A percentile compares a stretch with the other conserved stretches of the same genome.
Conservation (phyloP, 2,329 filamentous ascomycete genomes). For the Apiospora malaysiana region DNA sequence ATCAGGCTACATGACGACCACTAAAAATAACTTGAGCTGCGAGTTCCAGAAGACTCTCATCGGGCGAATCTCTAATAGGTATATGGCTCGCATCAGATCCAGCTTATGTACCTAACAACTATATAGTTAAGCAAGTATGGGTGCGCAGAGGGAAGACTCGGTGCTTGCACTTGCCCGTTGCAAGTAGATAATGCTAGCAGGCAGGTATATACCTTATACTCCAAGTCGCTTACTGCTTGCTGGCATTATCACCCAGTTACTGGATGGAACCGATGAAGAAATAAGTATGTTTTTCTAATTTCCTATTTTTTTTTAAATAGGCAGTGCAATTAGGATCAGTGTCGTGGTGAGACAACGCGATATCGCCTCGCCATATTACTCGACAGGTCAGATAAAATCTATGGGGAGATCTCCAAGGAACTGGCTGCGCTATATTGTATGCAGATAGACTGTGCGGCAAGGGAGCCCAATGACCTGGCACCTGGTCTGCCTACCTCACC, state of each 20-base stretch:
- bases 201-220: neutral
- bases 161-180: neutral
- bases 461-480: no score
- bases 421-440: neutral
- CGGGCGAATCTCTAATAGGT: neutral
- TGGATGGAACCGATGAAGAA: neutral
- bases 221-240: neutral
- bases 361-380: neutral
- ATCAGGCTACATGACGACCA: neutral
- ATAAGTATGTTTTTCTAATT: neutral
- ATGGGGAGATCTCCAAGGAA: neutral
- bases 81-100: neutral
- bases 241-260: neutral
- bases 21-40: neutral
- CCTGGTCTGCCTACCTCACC: no score
- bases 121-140: no score
- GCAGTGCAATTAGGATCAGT: neutral
- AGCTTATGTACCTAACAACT: neutral
- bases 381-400: neutral
- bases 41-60: neutral
- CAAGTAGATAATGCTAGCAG: neutral
- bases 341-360: neutral
- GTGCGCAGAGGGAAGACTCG: neutral
- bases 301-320: no score
- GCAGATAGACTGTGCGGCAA: neutral